Percentiles rank a stretch among this genome's conserved stretches.
Conservation (phyloP, 1,284 basidiomycete species). For the Puccinia hordei region DNA sequence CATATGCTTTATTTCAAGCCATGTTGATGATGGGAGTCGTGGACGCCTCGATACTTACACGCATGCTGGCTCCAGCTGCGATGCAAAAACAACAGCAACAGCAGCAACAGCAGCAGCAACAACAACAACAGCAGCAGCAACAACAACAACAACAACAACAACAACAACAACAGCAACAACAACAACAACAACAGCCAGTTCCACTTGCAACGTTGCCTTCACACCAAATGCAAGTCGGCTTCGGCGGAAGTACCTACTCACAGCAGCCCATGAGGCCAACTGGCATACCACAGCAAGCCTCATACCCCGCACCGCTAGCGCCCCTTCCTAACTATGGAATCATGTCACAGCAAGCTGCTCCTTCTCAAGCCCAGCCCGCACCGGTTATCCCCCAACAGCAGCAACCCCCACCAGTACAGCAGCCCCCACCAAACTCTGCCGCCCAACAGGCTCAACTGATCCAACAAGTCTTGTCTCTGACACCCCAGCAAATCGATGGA, state of each 20-base stretch:
- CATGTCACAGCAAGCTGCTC: conserved; percentile 38
- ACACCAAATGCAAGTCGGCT: conserved; percentile 26
- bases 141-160: conserved; percentile 34
- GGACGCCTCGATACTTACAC: conserved; percentile 77
- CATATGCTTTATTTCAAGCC: conserved; percentile 95
- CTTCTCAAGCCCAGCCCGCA: conserved; percentile 31
- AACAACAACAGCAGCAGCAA: conserved; percentile 29
- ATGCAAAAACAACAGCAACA: conserved; percentile 33
- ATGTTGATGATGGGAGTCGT: conserved; percentile 93
- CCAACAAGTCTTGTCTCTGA: conserved; percentile 77
- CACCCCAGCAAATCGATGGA: conserved; percentile 81
- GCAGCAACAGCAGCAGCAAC: conserved; percentile 10
- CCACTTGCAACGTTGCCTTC: conserved; percentile 32
- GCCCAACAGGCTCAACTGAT: conserved; percentile 54
- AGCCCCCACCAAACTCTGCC: not conserved
- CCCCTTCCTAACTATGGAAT: conserved; percentile 42
- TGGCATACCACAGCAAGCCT: conserved; percentile 21
- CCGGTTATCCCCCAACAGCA: conserved; percentile 29
- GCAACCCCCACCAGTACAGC: conserved; percentile 22
- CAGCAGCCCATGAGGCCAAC: conserved; percentile 27
- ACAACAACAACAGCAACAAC: too few species aligned
- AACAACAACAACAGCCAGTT: conserved; percentile 10
- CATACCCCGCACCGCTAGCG: conserved; percentile 18
- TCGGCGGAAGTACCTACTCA: conserved; percentile 18
- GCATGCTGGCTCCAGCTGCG: conserved; percentile 59